Percentiles rank a stretch among this genome's conserved stretches.
Evolutionary conservation across 108 stramenopile species (phyloP).

Genomic region (Skeletonema costatum): DNA sequence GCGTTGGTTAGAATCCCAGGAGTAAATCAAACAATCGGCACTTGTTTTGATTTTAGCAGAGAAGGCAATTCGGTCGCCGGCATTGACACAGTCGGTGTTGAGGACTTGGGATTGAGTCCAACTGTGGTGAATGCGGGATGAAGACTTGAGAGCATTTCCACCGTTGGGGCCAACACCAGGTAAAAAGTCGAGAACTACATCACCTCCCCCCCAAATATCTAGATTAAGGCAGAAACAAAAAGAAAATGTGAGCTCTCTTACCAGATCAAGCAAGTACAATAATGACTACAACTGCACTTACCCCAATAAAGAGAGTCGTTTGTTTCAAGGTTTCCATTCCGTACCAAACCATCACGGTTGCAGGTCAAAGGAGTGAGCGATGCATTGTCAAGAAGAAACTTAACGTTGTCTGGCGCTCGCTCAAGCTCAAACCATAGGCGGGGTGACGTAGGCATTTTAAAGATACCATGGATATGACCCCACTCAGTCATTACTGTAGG

Average conservation of each 20-base stretch:
- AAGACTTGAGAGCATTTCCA: background rate
- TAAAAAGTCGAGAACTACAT: background rate
- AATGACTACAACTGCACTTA: slow-evolving; percentile 26
- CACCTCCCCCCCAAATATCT: slow-evolving; percentile 43
- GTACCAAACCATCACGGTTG: slow-evolving; percentile 14
- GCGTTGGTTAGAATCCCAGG: slow-evolving; percentile 26
- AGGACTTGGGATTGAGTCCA: background rate
- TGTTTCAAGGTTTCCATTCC: slow-evolving; percentile 38
- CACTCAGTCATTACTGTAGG: slow-evolving; percentile 27
- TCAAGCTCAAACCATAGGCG: slow-evolving; percentile 34
- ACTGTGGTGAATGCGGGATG: background rate
- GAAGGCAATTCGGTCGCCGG: slow-evolving; percentile 38
- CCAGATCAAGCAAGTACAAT: background rate
- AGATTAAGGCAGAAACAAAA: background rate
- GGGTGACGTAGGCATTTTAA: slow-evolving; percentile 19
- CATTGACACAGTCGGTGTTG: background rate
- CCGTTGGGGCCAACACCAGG: background rate
- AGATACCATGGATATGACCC: slow-evolving; percentile 39
- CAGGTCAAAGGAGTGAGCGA: slow-evolving; percentile 24
- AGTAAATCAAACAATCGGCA: slow-evolving; percentile 26
- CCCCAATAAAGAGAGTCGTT: background rate
- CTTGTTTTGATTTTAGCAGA: slow-evolving; percentile 24
- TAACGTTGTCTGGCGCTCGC: slow-evolving; percentile 24
- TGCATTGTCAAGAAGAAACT: slow-evolving; percentile 27
- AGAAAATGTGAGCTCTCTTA: background rate